phyloP scores from a whole-genome alignment of 352 stramenopile species.

The Aphanomyces cochlioides region DNA sequence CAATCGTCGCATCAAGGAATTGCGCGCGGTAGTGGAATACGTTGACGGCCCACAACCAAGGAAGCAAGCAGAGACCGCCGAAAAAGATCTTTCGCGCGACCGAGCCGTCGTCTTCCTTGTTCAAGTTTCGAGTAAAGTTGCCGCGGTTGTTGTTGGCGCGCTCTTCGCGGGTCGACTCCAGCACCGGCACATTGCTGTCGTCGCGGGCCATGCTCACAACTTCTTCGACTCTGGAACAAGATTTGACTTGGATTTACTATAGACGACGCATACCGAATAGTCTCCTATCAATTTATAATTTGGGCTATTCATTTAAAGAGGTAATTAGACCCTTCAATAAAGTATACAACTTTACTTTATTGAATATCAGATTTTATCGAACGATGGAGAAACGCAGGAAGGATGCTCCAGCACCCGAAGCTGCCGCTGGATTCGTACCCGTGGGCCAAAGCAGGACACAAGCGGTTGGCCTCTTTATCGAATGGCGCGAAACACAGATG shows the following conservation, averaged over 20 bases:
- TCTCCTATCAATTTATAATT: constrained; percentile 2
- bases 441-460: constrained; percentile 8
- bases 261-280: neutral
- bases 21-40: constrained; percentile 80
- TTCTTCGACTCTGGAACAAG: neutral
- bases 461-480: constrained; percentile 42
- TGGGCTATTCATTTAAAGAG: neutral
- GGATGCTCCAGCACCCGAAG: neutral
- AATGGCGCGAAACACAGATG: constrained; percentile 53
- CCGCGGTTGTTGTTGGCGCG: constrained; percentile 63
- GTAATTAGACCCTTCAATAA: neutral
- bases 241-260: constrained; percentile 21
- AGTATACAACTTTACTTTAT: too few relatives aligned
- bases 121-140: constrained; percentile 86
- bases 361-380: too few relatives aligned
- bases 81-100: constrained; percentile 85
- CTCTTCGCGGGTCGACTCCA: constrained; percentile 41
- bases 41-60: constrained; percentile 82
- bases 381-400: neutral
- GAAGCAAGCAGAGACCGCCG: constrained; percentile 61
- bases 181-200: constrained; percentile 47
- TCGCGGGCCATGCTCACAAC: constrained; percentile 24
- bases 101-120: constrained; percentile 63
- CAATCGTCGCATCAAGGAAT: constrained; percentile 60
- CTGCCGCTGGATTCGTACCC: neutral